These are phyloP conservation scores for Metschnikowia bowlesiae DNA, from an alignment of 805 yeast species.

Conservation along the genomic window DNA sequence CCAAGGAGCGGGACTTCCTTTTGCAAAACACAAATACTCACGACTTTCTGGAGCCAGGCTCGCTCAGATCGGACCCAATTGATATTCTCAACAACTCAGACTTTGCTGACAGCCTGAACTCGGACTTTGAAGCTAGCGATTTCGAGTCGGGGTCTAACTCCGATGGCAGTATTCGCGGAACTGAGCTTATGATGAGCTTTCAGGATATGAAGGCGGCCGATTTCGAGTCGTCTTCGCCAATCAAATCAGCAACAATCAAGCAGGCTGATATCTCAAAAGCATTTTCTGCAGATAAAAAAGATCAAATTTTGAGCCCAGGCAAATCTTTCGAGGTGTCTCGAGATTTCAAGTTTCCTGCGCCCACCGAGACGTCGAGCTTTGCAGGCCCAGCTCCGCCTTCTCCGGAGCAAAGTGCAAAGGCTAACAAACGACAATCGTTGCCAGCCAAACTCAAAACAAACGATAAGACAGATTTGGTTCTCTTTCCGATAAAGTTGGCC, in stretches of 20 bases:
- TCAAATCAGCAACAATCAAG: conserved; percentile 12
- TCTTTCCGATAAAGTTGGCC: conserved; percentile 40
- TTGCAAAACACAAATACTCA: conserved; percentile 7
- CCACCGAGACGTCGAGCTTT: background rate
- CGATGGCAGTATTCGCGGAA: conserved; percentile 18
- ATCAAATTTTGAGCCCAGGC: background rate
- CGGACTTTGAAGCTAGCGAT: conserved; percentile 4
- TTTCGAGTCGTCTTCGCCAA: conserved; percentile 26
- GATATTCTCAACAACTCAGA: conserved; percentile 2
- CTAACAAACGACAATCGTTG: conserved; percentile 30
- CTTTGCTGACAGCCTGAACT: background rate
- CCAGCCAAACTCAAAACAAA: conserved; percentile 27
- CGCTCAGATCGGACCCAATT: background rate
- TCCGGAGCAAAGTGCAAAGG: conserved; percentile 28
- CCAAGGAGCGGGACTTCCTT: conserved; percentile 27
- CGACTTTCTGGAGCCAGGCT: conserved; percentile 1
- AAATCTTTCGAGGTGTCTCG: conserved; percentile 20
- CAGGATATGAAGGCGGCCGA: conserved; percentile 15
- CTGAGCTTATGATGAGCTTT: conserved; percentile 21
- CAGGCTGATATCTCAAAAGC: background rate
- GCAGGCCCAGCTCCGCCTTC: conserved; percentile 26
- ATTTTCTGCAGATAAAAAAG: background rate
- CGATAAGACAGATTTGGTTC: conserved; percentile 32
- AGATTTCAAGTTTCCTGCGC: conserved; percentile 27
- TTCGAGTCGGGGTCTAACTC: conserved; percentile 16